Evolutionary conservation across 2,329 filamentous ascomycete genomes (phyloP), one percentile per base, ranked within the genome.

Genomic region (Thermothelomyces thermophilus): DNA sequence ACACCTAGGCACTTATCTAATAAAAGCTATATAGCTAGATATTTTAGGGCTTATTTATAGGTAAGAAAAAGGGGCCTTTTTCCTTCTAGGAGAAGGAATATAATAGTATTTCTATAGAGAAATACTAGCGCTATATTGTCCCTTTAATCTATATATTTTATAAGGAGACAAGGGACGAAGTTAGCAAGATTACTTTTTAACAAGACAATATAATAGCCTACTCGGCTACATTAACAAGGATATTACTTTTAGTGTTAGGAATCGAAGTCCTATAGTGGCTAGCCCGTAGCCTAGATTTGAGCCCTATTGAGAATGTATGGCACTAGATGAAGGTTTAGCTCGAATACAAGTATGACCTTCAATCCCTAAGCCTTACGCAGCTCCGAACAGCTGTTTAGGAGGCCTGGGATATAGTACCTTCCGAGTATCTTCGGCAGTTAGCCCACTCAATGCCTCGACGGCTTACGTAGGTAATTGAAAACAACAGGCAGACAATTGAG

Each of bases 31-130:
- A 50, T 20, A 20, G 46, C 2, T 53, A 39, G 51, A 50, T 53
- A 42, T 50, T 50, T 19, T 53, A n/a, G 46, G 46, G 46, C 36
- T 46, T 7, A 39, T 46, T 50, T 41, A 36, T 39, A 17, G n/a
- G n/a, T n/a, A n/a, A n/a, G n/a, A n/a, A n/a, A n/a, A n/a, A n/a
- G n/a, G n/a, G n/a, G n/a, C n/a, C n/a, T n/a, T n/a, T n/a, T n/a
- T n/a, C n/a, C n/a, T n/a, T n/a, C n/a, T n/a, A n/a, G n/a, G n/a
- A n/a, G n/a, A n/a, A n/a, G n/a, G n/a, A n/a, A n/a, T n/a, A n/a
- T n/a, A 36, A 47, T 2, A 34, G 51, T 40, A 48, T 50, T n/a
- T 28, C 31, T 16, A 20, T 24, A 6, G 42, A 40, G 10, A 50
- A 47, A 13, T 53, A 53, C 24, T 16, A 42, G 8, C 22, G 9